Percentiles rank a stretch among this genome's conserved stretches.
Conservation (phyloP, 805 yeast species). For the Wickerhamomyces rabaulensis region DNA sequence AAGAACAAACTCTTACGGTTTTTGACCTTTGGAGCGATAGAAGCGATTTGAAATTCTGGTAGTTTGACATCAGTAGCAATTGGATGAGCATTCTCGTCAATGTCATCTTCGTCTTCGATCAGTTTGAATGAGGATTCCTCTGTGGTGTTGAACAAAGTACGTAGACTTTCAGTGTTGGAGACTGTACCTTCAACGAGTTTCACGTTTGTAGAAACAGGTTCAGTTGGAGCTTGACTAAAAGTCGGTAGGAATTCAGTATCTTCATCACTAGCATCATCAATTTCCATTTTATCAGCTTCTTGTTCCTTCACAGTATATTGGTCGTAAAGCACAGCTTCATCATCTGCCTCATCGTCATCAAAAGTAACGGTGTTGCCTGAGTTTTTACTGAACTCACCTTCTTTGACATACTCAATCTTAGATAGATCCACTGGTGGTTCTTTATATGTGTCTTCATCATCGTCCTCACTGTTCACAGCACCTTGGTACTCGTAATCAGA, state of each 20-base stretch:
- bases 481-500: conserved; percentile 45
- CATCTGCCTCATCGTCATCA: conserved; percentile 19
- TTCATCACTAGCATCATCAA: conserved; percentile 24
- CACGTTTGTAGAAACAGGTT: conserved; percentile 8
- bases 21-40: conserved; percentile 23
- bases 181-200: conserved; percentile 23
- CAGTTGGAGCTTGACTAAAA: conserved; percentile 32
- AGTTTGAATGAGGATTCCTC: conserved; percentile 35
- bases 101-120: conserved; percentile 41
- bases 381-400: conserved; percentile 20
- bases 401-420: conserved; percentile 24
- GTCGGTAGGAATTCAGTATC: conserved; percentile 43
- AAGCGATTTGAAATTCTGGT: conserved; percentile 14
- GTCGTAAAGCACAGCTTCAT: conserved; percentile 2
- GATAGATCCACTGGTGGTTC: conserved; percentile 3
- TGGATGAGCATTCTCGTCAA: conserved; percentile 31
- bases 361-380: conserved; percentile 6
- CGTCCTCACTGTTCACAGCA: conserved; percentile 27
- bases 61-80: conserved; percentile 21
- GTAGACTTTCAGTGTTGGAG: conserved; percentile 54
- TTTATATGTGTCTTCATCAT: conserved; percentile 22
- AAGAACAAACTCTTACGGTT: conserved; percentile 62
- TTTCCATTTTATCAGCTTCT: conserved; percentile 18
- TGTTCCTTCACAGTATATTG: conserved; percentile 9
- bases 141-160: conserved; percentile 52